Evolutionary conservation across 1,139 yeast genomes (phyloP).

Genomic region (Lodderomyces elongisporus): DNA sequence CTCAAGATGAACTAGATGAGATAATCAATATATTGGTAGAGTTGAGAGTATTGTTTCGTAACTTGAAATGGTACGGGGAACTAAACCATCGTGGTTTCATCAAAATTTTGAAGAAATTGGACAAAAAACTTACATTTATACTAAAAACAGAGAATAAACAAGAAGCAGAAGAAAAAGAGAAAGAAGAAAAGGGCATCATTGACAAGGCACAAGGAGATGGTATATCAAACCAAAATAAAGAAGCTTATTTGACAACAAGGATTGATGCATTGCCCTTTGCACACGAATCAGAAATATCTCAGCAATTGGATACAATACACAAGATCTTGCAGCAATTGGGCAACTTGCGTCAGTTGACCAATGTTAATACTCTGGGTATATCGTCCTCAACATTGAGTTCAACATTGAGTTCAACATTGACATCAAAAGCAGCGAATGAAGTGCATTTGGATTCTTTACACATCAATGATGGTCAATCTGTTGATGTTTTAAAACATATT

Average conservation of each 20-base stretch:
- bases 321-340: slow-evolving; percentile 40
- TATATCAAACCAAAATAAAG: slow-evolving; percentile 60
- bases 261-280: slow-evolving; percentile 77
- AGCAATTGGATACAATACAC: slow-evolving; percentile 53
- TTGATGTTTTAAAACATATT: slow-evolving; percentile 16
- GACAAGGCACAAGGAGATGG: slow-evolving; percentile 7
- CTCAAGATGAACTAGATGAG: slow-evolving; percentile 71
- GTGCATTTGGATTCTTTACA: slow-evolving; percentile 6
- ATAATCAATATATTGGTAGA: slow-evolving; percentile 71
- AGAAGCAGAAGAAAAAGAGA: no score
- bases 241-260: slow-evolving; percentile 61
- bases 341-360: neutral
- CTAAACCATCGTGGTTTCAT: slow-evolving; percentile 85
- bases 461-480: slow-evolving; percentile 2
- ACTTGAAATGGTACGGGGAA: slow-evolving; percentile 90
- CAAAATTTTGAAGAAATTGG: slow-evolving; percentile 85
- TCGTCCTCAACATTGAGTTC: slow-evolving; percentile 19
- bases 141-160: slow-evolving; percentile 11
- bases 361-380: no score
- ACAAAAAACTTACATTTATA: slow-evolving; percentile 58
- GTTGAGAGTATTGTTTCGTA: slow-evolving; percentile 70
- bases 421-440: no score
- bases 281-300: slow-evolving; percentile 54
- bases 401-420: no score
- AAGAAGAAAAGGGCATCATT: neutral